Evolutionary conservation across 1,284 basidiomycete genomes (phyloP), one percentile per base, ranked within the genome.

Genomic region (Xerocomus amazonicus): DNA sequence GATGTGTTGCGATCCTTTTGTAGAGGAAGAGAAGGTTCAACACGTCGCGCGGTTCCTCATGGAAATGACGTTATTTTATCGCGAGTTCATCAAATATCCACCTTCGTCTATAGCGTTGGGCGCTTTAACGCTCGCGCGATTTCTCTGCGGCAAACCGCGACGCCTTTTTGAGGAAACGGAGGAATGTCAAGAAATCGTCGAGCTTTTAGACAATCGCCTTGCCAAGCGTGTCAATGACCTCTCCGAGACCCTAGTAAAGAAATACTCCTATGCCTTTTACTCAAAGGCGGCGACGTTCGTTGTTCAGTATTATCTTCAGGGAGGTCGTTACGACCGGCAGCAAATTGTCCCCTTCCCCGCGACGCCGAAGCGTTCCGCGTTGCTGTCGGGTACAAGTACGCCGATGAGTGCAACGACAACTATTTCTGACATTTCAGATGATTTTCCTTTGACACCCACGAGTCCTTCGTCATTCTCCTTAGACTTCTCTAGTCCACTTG

Each of bases 21-120:
- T 83, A 55, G 96, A 97, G 70, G 91, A 96, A 50, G 74, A 83
- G 51, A 90, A 90, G 69, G 90, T 95, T 6, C 92, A 96, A 65
- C 90, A 96, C 65, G 84, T 97, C 55, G 92, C 97, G 2, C 87
- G 97, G 40, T 99, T 98, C 77, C 73, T 99, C 62, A 97, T 99
- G 92, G 97, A 99, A 73, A 89, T 96, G 60, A 97, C 95, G 35
- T 80, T 99, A 43, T 99, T 97, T 77, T 90, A 97, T 70, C 87
- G 92, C 56, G 93, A 97, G 67, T 99, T 97, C 70, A 80, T 97
- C 69, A 84, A 86, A 59, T 87, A 87, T 62, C 77, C 84, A 14
- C 86, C 96, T 0, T 96, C 92, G 1, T 79, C 88, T 31, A 87
- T 98, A 60, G 95, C 97, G 17, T 75, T 84, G 19, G 97, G 90